Evolutionary conservation across 176 grass and related monocot species (phyloP).

Genomic region (Paspalum vaginatum): DNA sequence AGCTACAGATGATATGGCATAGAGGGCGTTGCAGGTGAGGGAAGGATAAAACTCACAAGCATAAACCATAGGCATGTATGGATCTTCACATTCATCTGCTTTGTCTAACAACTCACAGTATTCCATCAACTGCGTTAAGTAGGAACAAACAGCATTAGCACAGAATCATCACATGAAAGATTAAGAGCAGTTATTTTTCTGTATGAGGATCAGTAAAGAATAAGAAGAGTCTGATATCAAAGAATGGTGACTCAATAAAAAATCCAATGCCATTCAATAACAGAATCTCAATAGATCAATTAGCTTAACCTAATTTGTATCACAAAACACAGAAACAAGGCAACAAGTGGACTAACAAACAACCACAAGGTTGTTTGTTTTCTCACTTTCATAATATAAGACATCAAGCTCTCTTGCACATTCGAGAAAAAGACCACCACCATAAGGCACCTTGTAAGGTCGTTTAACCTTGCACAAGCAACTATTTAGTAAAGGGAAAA

Average conservation of each 20-base stretch:
- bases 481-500: background rate
- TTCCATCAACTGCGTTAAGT: slow-evolving; percentile 74
- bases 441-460: background rate
- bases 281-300: slow-evolving; percentile 6
- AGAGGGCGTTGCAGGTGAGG: slow-evolving; percentile 20
- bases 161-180: slow-evolving; percentile 18
- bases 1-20: slow-evolving; percentile 27
- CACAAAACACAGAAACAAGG: background rate
- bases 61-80: slow-evolving; percentile 89
- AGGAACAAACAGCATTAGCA: slow-evolving; percentile 36
- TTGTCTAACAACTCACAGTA: slow-evolving; percentile 90
- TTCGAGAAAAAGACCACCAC: no score
- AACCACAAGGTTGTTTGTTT: background rate
- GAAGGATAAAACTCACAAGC: slow-evolving; percentile 63
- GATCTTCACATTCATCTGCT: slow-evolving; percentile 97
- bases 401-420: no score
- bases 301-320: background rate
- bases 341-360: background rate
- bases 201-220: background rate
- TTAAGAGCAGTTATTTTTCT: slow-evolving; percentile 4
- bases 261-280: background rate
- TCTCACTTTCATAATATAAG: no score
- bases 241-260: background rate
- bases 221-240: background rate
- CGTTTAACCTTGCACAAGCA: background rate